Evolutionary conservation across 2,329 filamentous ascomycete genomes (phyloP).

Genomic region (Pseudogymnoascus pannorum): DNA sequence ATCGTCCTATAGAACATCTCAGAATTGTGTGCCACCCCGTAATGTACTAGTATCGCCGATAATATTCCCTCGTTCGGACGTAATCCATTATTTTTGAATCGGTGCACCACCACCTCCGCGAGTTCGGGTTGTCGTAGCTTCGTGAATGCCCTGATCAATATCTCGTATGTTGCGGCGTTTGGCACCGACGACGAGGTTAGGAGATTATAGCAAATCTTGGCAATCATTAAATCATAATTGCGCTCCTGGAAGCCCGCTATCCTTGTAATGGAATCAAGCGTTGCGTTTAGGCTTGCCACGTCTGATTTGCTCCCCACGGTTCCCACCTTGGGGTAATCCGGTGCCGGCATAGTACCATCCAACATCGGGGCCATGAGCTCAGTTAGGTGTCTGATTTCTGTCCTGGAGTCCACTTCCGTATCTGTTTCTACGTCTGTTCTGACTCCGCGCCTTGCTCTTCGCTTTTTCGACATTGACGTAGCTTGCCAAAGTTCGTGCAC

Average conservation of each 20-base stretch:
- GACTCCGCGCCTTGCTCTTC: background rate
- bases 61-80: constrained; percentile 21
- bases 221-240: constrained; percentile 23
- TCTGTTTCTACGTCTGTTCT: background rate
- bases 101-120: constrained; percentile 44
- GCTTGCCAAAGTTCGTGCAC: constrained; percentile 2
- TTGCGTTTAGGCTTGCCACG: background rate
- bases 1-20: constrained; percentile 22
- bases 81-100: constrained; percentile 10
- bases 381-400: background rate
- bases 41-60: constrained; percentile 26
- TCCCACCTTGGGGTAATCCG: background rate
- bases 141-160: constrained; percentile 59
- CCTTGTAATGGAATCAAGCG: background rate
- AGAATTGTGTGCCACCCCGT: constrained; percentile 19
- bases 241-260: background rate
- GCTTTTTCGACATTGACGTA: background rate
- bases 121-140: constrained; percentile 42
- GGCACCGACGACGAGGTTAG: constrained; percentile 54
- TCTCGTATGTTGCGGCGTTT: constrained; percentile 63
- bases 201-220: constrained; percentile 54
- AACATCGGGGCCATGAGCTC: background rate
- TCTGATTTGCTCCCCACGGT: background rate
- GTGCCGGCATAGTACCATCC: background rate
- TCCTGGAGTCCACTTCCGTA: background rate